Conservation (phyloP, 2,329 filamentous ascomycete genomes). For the Aureobasidium musti region DNA sequence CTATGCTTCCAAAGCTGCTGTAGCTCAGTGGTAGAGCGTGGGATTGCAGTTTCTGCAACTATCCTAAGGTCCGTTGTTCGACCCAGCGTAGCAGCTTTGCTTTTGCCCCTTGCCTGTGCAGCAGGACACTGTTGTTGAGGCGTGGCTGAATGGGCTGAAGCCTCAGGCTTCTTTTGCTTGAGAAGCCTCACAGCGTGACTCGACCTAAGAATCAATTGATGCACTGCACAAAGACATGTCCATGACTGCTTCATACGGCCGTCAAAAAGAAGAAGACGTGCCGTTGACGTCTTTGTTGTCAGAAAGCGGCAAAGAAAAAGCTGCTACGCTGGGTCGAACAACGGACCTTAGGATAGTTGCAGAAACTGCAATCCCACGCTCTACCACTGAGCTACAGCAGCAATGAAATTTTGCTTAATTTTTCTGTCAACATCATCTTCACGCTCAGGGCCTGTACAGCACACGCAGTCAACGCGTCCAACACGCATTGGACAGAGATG, state of each 20-base stretch:
- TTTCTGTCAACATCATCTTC: neutral
- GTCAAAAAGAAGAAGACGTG: too few species aligned
- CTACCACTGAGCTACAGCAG: slow-evolving; percentile 30
- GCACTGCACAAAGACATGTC: too few species aligned
- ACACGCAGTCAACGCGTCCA: neutral
- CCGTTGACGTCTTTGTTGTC: too few species aligned
- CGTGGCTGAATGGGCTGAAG: neutral
- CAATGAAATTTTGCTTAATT: neutral
- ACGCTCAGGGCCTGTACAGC: neutral
- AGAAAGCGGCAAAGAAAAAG: slow-evolving; percentile 19
- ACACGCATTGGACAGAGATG: too few species aligned
- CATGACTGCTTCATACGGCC: neutral
- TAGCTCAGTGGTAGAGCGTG: slow-evolving; percentile 30
- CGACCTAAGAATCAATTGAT: too few species aligned
- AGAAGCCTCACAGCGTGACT: too few species aligned
- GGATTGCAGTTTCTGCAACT: slow-evolving; percentile 26
- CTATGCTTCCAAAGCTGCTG: slow-evolving; percentile 12
- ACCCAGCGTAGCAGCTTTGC: slow-evolving; percentile 29
- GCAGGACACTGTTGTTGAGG: neutral
- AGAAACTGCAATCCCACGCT: slow-evolving; percentile 29
- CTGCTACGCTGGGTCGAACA: slow-evolving; percentile 30
- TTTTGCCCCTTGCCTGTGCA: slow-evolving; percentile 6
- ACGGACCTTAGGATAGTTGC: slow-evolving; percentile 30
- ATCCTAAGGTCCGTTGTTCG: slow-evolving; percentile 30
- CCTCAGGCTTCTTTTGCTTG: neutral